phyloP scores from a whole-genome alignment of 805 yeast genomes.

The Lachancea thermotolerans region DNA sequence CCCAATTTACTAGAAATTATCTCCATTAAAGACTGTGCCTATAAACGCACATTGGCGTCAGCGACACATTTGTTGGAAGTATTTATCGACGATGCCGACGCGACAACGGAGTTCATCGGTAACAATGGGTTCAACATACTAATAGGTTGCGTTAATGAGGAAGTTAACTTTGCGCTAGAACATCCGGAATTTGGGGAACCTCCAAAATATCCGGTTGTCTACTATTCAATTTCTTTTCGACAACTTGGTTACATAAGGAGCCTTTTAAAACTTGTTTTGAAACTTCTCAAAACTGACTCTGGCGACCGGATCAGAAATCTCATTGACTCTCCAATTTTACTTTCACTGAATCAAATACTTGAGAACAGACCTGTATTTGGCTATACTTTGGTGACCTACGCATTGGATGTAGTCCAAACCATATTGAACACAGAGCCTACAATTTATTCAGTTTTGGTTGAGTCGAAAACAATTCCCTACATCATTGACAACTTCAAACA shows the following conservation, averaged over 20 bases:
- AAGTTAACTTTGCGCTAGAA: constrained; percentile 55
- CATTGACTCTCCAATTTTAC: constrained; percentile 75
- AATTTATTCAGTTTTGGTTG: constrained; percentile 71
- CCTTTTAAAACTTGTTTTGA: constrained; percentile 54
- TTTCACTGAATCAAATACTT: constrained; percentile 53
- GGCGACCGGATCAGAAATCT: constrained; percentile 81
- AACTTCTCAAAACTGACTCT: constrained; percentile 61
- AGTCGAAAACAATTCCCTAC: constrained; percentile 63
- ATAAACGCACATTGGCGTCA: constrained; percentile 52
- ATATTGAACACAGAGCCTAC: constrained; percentile 90
- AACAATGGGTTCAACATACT: constrained; percentile 59
- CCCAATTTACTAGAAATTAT: constrained; percentile 59
- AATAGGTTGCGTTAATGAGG: constrained; percentile 54
- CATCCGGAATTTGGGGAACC: constrained; percentile 55
- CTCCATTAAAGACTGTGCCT: constrained; percentile 42
- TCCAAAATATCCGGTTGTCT: constrained; percentile 43
- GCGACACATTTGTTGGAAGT: constrained; percentile 53
- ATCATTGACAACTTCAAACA: constrained; percentile 51
- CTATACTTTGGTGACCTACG: constrained; percentile 49
- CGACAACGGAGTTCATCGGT: constrained; percentile 56
- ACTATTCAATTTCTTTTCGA: constrained; percentile 48
- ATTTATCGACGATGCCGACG: constrained; percentile 40
- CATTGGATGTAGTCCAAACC: constrained; percentile 56
- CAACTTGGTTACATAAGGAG: constrained; percentile 56
- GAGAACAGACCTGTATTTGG: constrained; percentile 59